These are phyloP conservation scores for Magnaporthales sp. DNA, from an alignment of 2,329 filamentous ascomycete species.

Conservation along the genomic window DNA sequence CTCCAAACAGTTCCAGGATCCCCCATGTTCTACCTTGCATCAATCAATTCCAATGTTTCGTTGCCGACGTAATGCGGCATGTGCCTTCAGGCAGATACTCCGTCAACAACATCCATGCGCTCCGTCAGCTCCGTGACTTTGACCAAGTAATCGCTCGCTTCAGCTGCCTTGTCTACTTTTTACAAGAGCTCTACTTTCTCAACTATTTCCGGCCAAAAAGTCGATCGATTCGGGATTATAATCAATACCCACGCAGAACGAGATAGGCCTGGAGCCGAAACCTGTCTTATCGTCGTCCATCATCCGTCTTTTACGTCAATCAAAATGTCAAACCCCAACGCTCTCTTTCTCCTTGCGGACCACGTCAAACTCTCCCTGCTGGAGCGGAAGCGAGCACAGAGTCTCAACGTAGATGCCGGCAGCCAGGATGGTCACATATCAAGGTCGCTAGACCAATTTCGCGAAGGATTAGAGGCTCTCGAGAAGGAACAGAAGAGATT, in stretches of 20 bases:
- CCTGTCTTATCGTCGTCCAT: not conserved
- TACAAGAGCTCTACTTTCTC: not conserved
- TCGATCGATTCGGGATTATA: not conserved
- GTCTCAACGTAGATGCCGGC: constrained; percentile 61
- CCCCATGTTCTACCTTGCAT: not conserved
- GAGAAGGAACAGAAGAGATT: constrained; percentile 56
- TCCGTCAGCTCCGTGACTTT: not conserved
- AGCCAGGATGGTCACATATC: constrained; percentile 85
- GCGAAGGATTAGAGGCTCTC: constrained; percentile 66
- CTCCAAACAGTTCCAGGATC: not conserved
- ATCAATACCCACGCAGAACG: not conserved
- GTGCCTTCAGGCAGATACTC: not conserved
- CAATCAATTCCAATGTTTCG: no score
- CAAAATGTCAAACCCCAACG: constrained; percentile 53
- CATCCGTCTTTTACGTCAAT: not conserved
- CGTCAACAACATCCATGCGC: not conserved
- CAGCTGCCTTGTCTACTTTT: not conserved
- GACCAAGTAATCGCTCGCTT: not conserved
- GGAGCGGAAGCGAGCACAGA: constrained; percentile 80
- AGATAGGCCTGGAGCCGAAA: not conserved
- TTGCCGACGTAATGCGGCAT: not conserved
- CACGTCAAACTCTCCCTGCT: constrained; percentile 94
- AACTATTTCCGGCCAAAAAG: not conserved
- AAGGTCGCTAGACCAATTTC: constrained; percentile 77
- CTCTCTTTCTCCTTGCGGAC: constrained; percentile 88